phyloP scores from a whole-genome alignment of 2,329 filamentous ascomycete genomes.

The Diaporthe sp. region DNA sequence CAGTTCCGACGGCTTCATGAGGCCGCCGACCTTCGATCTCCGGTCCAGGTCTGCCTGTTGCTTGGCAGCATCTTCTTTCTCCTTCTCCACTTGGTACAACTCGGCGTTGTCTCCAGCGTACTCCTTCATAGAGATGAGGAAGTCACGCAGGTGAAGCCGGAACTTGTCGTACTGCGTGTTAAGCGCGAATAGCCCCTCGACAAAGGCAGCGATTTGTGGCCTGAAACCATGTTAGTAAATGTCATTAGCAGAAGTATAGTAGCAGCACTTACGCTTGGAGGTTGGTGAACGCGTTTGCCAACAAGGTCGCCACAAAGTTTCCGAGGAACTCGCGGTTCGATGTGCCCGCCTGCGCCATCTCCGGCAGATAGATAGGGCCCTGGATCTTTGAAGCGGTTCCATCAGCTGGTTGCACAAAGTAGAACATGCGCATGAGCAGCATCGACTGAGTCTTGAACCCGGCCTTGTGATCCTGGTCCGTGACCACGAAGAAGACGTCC shows the following conservation, averaged over 20 bases:
- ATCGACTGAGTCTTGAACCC: constrained; percentile 98
- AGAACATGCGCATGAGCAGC: constrained; percentile 95
- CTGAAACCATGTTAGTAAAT: constrained; percentile 57
- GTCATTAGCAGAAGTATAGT: background rate
- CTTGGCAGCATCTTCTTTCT: constrained; percentile 88
- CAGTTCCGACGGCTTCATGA: constrained; percentile 97
- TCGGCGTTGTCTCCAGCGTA: constrained; percentile 97
- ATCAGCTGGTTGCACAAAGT: constrained; percentile 85
- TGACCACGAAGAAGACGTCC: constrained; percentile 98
- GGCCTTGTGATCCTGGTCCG: constrained; percentile 97
- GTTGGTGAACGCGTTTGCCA: constrained; percentile 94
- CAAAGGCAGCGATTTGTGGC: constrained; percentile 89
- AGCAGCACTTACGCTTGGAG: constrained; percentile 80
- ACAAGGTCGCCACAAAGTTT: constrained; percentile 86
- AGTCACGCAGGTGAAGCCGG: constrained; percentile 95
- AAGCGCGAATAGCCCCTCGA: constrained; percentile 87
- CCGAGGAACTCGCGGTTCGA: constrained; percentile 92
- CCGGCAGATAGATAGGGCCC: constrained; percentile 88
- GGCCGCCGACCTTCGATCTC: constrained; percentile 92
- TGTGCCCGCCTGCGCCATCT: constrained; percentile 86
- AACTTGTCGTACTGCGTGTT: constrained; percentile 95
- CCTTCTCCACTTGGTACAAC: constrained; percentile 93
- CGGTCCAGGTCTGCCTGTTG: constrained; percentile 92
- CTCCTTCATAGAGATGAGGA: constrained; percentile 97
- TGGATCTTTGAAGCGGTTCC: constrained; percentile 85